Percentiles rank a stretch among this genome's conserved stretches.
Conservation (phyloP, 371 early-diverging fungal genomes). For the Mucor indicus region DNA sequence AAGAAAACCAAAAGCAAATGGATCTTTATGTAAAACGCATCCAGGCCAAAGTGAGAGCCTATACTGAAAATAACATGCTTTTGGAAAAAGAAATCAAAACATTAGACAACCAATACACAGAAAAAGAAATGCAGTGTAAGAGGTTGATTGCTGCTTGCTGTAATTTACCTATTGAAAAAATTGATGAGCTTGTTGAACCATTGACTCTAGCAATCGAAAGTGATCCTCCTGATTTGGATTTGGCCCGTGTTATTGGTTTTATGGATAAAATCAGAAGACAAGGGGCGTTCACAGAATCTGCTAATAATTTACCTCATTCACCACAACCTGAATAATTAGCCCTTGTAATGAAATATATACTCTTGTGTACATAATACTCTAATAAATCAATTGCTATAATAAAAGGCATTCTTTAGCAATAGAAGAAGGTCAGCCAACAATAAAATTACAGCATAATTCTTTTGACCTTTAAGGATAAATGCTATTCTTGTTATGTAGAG, state of each 20-base stretch:
- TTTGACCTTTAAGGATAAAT: too few species aligned
- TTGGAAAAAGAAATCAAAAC: constrained; percentile 35
- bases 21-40: not conserved
- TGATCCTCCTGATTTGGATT: constrained; percentile 60
- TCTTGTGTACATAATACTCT: too few species aligned
- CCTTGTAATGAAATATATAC: too few species aligned
- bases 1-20: constrained; percentile 37
- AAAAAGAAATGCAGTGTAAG: constrained; percentile 62
- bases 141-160: constrained; percentile 72
- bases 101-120: constrained; percentile 32
- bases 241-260: constrained; percentile 50
- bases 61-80: constrained; percentile 40
- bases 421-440: too few species aligned
- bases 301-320: too few species aligned
- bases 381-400: too few species aligned
- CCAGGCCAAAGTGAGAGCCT: constrained; percentile 41
- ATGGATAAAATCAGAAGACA: constrained; percentile 50
- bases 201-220: constrained; percentile 69
- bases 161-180: constrained; percentile 58
- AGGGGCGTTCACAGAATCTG: constrained; percentile 16
- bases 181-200: constrained; percentile 62
- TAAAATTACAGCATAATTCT: too few species aligned
- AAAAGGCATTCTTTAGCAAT: too few species aligned
- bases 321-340: too few species aligned
- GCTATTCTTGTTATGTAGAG: too few species aligned